phyloP scores from a whole-genome alignment of 1,139 yeast genomes.

The Arxiozyma telluris region DNA sequence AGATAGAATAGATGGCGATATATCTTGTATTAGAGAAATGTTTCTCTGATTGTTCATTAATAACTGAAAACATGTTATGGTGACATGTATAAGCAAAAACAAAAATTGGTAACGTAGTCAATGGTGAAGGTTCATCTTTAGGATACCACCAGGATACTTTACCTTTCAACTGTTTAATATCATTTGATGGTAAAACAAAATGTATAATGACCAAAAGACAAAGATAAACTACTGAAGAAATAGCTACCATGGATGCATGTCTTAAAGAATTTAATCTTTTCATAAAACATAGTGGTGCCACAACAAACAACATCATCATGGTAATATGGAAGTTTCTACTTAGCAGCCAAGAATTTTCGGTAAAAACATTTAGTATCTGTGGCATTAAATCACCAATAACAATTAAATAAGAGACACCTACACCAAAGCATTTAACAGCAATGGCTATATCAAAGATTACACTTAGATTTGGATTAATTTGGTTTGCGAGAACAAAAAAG shows the following conservation, averaged over 20 bases:
- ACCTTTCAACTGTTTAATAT: constrained; percentile 34
- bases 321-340: constrained; percentile 60
- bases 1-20: constrained; percentile 49
- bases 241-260: constrained; percentile 61
- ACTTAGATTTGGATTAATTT: constrained; percentile 73
- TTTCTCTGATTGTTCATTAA: constrained; percentile 53
- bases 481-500: constrained; percentile 62
- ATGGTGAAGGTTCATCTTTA: constrained; percentile 28
- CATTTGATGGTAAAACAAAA: constrained; percentile 36
- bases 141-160: constrained; percentile 34
- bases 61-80: constrained; percentile 70
- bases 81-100: constrained; percentile 78
- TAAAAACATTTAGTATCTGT: constrained; percentile 45
- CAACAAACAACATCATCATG: constrained; percentile 45
- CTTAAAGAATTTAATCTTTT: constrained; percentile 58
- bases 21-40: constrained; percentile 45
- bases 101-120: constrained; percentile 57
- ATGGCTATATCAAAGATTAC: constrained; percentile 83
- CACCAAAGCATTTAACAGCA: constrained; percentile 83
- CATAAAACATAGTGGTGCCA: constrained; percentile 54
- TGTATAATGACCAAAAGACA: constrained; percentile 55
- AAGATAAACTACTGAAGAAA: constrained; percentile 58
- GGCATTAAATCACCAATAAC: constrained; percentile 76
- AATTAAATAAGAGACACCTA: constrained; percentile 63
- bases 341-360: constrained; percentile 28